Evolutionary conservation across 1,139 yeast species (phyloP).

Genomic region (Saccharomyces hybrid): DNA sequence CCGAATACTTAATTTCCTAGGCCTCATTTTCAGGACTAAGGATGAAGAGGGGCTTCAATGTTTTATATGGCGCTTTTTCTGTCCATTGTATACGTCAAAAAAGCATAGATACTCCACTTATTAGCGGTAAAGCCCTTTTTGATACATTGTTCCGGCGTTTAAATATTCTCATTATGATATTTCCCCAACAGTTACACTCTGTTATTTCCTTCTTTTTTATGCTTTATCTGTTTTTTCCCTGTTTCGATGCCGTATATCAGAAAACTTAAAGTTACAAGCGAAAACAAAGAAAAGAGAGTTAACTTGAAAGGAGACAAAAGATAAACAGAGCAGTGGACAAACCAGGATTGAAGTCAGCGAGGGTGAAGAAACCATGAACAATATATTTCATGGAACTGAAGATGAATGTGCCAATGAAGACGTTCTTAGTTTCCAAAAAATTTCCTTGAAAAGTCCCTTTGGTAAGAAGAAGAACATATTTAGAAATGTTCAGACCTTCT

Average conservation of each 20-base stretch:
- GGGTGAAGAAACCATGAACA: background rate
- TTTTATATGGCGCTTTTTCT: too few relatives aligned
- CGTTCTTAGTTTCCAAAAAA: background rate
- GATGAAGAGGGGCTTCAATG: too few relatives aligned
- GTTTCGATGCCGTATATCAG: background rate
- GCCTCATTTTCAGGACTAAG: too few relatives aligned
- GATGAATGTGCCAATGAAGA: background rate
- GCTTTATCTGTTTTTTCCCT: background rate
- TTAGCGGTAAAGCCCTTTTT: too few relatives aligned
- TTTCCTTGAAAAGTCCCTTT: slow-evolving; percentile 2
- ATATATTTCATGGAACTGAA: background rate
- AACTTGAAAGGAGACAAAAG: background rate
- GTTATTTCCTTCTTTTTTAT: background rate
- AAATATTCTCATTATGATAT: background rate
- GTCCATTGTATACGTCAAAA: too few relatives aligned
- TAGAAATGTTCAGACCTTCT: slow-evolving; percentile 3
- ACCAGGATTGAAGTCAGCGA: background rate
- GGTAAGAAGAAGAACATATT: slow-evolving; percentile 4
- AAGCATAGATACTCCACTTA: too few relatives aligned
- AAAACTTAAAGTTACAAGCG: background rate
- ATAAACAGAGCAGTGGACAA: background rate
- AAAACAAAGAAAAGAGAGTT: background rate
- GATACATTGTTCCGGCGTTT: too few relatives aligned
- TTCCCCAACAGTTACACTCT: background rate
- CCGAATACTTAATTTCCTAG: too few relatives aligned